Evolutionary conservation across 148 eudicot genomes (phyloP), one percentile per base, ranked within the genome.

Genomic region (Vaccinium darrowii): DNA sequence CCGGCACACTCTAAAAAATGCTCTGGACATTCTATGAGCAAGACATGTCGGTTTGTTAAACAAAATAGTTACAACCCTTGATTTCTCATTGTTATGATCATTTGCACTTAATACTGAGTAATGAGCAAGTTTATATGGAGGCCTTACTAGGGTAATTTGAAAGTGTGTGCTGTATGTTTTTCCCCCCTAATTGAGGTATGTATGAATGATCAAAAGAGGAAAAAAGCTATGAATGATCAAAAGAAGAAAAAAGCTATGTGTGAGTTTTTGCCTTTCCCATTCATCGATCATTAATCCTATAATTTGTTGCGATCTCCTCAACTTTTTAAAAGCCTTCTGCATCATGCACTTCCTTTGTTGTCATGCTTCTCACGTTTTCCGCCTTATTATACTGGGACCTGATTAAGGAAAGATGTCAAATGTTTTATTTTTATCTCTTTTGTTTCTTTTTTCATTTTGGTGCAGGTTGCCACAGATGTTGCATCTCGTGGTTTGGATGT

Each of bases 401-500:
- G 52, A 54, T 79, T 58, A 9, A 85, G 49, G 13, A 56, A 72
- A 56, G 65, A 18, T 69, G 33, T 80, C 27, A 53, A 6, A 49
- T 79, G 47, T 19, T 67, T 39, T 36, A 36, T 36, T 39, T 62
- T 33, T 30, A 18, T n/a, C 10, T 74, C 5, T 23, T 6, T 9
- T 33, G 36, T 33, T 74, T 58, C n/a, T 27, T 83, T 60, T 43
- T 83, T 85, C 30, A 18, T 76, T 67, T 69, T 27, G 80, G 79
- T 79, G 79, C 88, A 91, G 92, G 92, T 91, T 83, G 92, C 92
- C 76, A 91, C 92, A 13, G 92, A 91, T 79, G 92, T 91, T 84
- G 92, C 92, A 78, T 91, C 92, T 75, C 91, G 92, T 51, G 92
- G 92, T 52, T 84, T 91, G 76, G 92, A 91, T 84, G 92, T 91